Evolutionary conservation across 192 early-diverging fungal genomes (phyloP), one percentile per base, ranked within the genome.

Genomic region (Mortierella alpina): DNA sequence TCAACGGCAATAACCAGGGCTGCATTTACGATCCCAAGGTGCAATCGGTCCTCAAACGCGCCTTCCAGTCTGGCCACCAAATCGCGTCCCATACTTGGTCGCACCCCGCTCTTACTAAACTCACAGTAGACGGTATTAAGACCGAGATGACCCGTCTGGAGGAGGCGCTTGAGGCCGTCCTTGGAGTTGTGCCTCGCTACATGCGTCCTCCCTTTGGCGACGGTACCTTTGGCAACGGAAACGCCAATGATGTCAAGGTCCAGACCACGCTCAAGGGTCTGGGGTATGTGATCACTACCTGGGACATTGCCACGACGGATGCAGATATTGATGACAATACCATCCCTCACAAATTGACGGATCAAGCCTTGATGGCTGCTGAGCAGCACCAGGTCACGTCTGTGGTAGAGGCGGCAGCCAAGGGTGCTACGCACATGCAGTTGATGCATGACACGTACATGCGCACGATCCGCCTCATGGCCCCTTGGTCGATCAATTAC

Each of bases 61-160:
- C 84, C 48, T 84, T 72, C 75, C 55, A 85, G 6, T 74, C 63
- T 11, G 91, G 92, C n/a, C 90, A 92, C 58, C 87, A 90, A 63
- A 90, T 92, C 47, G 90, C 89, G 0, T 76, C 82, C 23, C 90
- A 91, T 57, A 86, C 87, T 8, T 91, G 90, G 90, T 85, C 83
- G 0, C 89, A 90, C 70, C 82, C 86, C 13, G 68, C 84, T 39
- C 57, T 90, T 11, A 79, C 83, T 57, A 81, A 53, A 15, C 49
- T 85, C 18, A 60, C 73, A 11, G 74, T 70, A 10, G 84, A 82
- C 5, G 79, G 81, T n/a, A 80, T 87, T 49, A 72, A 71, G 8
- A 63, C 64, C 41, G 84, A 88, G 66, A 64, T 91, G 61, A 84
- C 79, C n/a, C 83, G 76, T 22, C 73, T 88, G 10, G 86, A 88